phyloP scores from a whole-genome alignment of 495 filamentous ascomycete species.

The Penicillium subrubescens region DNA sequence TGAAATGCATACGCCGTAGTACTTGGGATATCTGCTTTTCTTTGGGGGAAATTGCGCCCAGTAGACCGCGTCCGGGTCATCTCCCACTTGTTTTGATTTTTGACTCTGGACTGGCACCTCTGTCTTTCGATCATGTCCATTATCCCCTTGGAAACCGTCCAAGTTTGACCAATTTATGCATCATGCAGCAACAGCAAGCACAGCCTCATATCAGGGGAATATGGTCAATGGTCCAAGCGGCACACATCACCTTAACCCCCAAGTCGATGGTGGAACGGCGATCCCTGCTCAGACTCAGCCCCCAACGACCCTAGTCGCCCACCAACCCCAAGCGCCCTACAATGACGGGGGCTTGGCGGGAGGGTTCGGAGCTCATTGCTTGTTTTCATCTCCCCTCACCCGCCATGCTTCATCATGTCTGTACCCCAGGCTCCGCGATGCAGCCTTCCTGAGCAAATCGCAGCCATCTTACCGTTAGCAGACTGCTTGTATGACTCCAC shows the following conservation, averaged over 20 bases:
- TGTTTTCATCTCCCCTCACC: not conserved
- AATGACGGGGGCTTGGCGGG: slow-evolving; percentile 1
- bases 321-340: not conserved
- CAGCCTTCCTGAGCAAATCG: slow-evolving; percentile 5
- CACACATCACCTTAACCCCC: not conserved
- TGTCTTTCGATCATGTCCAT: not conserved
- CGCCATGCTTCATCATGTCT: slow-evolving; percentile 5
- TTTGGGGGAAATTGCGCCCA: not conserved
- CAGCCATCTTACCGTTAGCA: slow-evolving; percentile 14
- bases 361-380: not conserved
- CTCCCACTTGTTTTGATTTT: not conserved
- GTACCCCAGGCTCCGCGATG: slow-evolving; percentile 14
- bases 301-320: not conserved
- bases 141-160: not conserved
- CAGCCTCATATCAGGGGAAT: not conserved
- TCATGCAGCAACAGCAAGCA: not conserved
- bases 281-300: slow-evolving; percentile 5
- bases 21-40: not conserved
- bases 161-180: not conserved
- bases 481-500: slow-evolving; percentile 22
- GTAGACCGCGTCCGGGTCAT: not conserved
- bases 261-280: not conserved
- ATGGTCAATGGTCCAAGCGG: not conserved
- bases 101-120: not conserved
- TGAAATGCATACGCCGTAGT: not conserved